Evolutionary conservation across 345 rosid genomes (phyloP).

Genomic region (Arabidopsis arenosa): DNA sequence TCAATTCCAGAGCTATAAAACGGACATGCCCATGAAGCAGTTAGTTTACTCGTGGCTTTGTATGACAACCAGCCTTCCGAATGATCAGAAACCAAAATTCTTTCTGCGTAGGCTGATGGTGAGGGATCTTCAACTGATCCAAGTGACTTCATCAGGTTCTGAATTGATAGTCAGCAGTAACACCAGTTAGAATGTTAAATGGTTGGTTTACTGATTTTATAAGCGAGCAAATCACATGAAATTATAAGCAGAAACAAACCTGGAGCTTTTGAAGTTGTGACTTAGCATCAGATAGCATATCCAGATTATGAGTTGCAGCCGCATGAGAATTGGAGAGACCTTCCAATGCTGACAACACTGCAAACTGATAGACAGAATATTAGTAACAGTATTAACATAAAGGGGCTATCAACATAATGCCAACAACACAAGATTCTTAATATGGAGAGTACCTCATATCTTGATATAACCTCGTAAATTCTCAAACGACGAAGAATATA

Average conservation of each 20-base stretch:
- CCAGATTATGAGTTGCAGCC: slow-evolving; percentile 46
- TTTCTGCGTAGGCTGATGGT: slow-evolving; percentile 71
- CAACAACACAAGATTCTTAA: neutral
- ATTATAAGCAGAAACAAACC: slow-evolving; percentile 62
- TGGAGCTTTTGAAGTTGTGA: slow-evolving; percentile 78
- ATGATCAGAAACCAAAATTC: slow-evolving; percentile 68
- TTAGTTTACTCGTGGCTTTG: slow-evolving; percentile 72
- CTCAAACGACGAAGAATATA: slow-evolving; percentile 87
- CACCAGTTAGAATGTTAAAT: slow-evolving; percentile 41
- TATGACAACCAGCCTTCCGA: slow-evolving; percentile 79
- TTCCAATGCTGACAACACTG: slow-evolving; percentile 70
- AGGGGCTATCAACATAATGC: slow-evolving; percentile 19
- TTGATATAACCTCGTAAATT: slow-evolving; percentile 84
- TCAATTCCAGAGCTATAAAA: slow-evolving; percentile 75
- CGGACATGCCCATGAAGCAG: slow-evolving; percentile 76
- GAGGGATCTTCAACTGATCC: slow-evolving; percentile 95
- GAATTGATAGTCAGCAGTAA: slow-evolving; percentile 48
- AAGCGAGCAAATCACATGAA: slow-evolving; percentile 31
- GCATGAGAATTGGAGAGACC: slow-evolving; percentile 54
- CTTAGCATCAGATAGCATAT: slow-evolving; percentile 61
- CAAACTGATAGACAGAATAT: slow-evolving; percentile 60
- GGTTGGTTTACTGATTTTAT: slow-evolving; percentile 17
- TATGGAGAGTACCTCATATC: slow-evolving; percentile 75
- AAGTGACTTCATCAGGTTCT: slow-evolving; percentile 74
- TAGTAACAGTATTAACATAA: slow-evolving; percentile 24